Base-by-base conservation (phyloP, 2,329 filamentous ascomycete genomes). In the Arthrobotrys musiformis region DNA sequence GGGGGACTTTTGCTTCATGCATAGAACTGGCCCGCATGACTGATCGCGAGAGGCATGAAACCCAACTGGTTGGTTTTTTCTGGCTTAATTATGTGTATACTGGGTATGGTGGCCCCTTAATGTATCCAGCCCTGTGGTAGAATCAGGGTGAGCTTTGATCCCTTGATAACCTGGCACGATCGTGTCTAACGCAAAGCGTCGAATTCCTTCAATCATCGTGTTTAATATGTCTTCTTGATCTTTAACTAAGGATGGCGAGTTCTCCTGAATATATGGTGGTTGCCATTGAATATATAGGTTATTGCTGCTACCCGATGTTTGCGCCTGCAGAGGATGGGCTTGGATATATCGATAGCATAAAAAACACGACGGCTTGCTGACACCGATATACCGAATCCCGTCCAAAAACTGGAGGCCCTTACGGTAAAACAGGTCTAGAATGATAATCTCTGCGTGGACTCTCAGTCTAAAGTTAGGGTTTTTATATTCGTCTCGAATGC, bases 311-410 rank as follows among this genome's bases (percentile, higher is more conserved):
- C 48, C 63, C 4, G 63, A 67, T 19, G 46, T 56, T 33, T 56
- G 30, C 2, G 52, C 63, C 24, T 30, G 17, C 11, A 54, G 46
- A 1, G 33, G 63, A 44, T 67, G 63, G 19, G 63, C 48, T 22
- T 67, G 28, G 17, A 67, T 5, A 30, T 67, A 67, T 56, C 35
- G 33, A 44, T 54, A 67, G 22, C 63, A 67, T 9, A 67, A 35
- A n/a, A 67, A 67, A 40, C 63, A 67, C n/a, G 33, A 67, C 33
- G 33, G 63, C 33, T 67, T 67, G 48, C 63, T 67, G 22, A 56
- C 63, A 9, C 63, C 48, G 17, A 67, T 67, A 42, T 67, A 67
- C 2, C 19, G 24, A n/a, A 37, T 28, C 6, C 24, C 15, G 40
- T 54, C 62, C 19, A 52, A 26, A n/a, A 52, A 66, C 9, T 22